Evolutionary conservation across 2,329 filamentous ascomycete genomes (phyloP).

Genomic region (Penicillium sp.): DNA sequence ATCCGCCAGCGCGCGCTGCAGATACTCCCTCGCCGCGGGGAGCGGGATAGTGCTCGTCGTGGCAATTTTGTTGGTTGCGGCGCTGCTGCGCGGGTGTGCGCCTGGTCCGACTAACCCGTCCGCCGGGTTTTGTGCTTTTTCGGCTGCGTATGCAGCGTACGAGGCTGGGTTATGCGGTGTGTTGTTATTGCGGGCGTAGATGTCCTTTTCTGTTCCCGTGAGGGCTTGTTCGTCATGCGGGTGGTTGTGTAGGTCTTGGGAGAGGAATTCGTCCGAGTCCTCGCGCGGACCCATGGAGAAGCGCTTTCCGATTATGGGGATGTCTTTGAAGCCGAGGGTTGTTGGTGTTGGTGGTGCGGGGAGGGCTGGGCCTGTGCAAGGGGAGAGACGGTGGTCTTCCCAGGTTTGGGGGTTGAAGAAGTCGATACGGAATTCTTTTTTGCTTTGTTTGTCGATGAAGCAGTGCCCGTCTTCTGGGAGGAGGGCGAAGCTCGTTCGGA

Average conservation of each 20-base stretch:
- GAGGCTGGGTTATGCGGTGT: conserved; percentile 14
- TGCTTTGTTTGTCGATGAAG: conserved; percentile 80
- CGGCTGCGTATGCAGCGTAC: conserved; percentile 4
- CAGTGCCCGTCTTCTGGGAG: conserved; percentile 84
- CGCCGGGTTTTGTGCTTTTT: conserved; percentile 28
- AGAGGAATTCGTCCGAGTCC: conserved; percentile 20
- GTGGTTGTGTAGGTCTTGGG: conserved; percentile 20
- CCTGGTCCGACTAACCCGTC: conserved; percentile 30
- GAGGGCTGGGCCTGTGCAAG: conserved; percentile 69
- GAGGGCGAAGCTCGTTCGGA: conserved; percentile 81
- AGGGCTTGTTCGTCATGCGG: neutral
- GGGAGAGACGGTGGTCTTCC: conserved; percentile 75
- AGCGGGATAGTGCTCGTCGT: conserved; percentile 52
- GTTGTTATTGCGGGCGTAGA: neutral
- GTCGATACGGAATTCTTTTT: conserved; percentile 76
- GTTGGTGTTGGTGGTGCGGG: conserved; percentile 53
- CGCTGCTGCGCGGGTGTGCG: conserved; percentile 26
- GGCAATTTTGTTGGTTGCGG: conserved; percentile 30
- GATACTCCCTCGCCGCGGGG: conserved; percentile 62
- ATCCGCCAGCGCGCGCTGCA: conserved; percentile 70
- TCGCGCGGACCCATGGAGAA: conserved; percentile 31
- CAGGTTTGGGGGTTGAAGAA: conserved; percentile 80
- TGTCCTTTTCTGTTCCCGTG: conserved; percentile 14
- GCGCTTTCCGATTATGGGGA: conserved; percentile 43
- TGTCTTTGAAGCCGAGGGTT: conserved; percentile 31